These are phyloP conservation scores for Scenedesmus sp. DNA, from an alignment of 163 green algal species.

Conservation along the genomic window DNA sequence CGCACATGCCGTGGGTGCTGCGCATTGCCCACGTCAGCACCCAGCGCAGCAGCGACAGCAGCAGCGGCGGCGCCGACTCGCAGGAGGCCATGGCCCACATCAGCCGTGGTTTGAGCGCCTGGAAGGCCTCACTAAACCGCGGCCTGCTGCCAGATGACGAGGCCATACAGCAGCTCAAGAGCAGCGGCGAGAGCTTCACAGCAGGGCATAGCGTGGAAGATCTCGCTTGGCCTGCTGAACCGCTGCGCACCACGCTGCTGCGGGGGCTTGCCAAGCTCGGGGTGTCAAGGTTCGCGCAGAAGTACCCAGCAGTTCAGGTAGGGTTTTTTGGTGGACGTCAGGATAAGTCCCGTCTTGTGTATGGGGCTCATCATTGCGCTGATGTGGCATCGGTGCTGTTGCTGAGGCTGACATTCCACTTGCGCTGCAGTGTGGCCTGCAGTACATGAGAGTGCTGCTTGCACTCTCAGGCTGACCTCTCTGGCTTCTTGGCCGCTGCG, in stretches of 20 bases:
- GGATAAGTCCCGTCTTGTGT: neutral
- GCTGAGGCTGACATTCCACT: too few relatives aligned
- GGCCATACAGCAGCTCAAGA: conserved; percentile 76
- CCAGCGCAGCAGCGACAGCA: neutral
- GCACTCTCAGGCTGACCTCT: neutral
- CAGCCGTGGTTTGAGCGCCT: conserved; percentile 76
- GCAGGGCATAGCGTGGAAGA: conserved; percentile 43
- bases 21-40: conserved; percentile 80
- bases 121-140: conserved; percentile 71
- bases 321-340: neutral
- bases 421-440: too few relatives aligned
- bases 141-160: conserved; percentile 85
- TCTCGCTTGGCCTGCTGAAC: conserved; percentile 82
- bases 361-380: neutral
- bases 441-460: too few relatives aligned
- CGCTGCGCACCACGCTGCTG: conserved; percentile 76
- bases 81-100: conserved; percentile 66
- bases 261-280: conserved; percentile 74
- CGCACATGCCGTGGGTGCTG: conserved; percentile 84
- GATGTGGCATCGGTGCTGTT: too few relatives aligned
- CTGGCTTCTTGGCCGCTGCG: neutral
- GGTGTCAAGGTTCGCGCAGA: conserved; percentile 80
- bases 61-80: conserved; percentile 55
- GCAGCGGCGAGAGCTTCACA: conserved; percentile 59
- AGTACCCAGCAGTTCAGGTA: conserved; percentile 83